Evolutionary conservation across 2,329 filamentous ascomycete genomes (phyloP), one percentile per base, ranked within the genome.

Genomic region (Fusarium liriodendri): DNA sequence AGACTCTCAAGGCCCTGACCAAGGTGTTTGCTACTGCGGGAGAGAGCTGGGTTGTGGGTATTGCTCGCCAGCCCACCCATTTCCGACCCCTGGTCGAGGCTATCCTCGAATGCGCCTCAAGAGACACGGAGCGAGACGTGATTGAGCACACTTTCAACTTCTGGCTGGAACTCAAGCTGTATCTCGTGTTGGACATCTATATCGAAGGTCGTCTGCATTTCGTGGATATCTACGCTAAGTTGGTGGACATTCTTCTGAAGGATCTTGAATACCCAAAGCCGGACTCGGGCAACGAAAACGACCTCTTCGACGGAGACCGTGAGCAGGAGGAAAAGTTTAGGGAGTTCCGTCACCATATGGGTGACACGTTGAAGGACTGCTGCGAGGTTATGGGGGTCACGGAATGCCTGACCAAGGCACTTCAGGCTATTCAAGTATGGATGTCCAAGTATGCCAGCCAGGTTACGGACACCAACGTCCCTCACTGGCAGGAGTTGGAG

Each of bases 111-210:
- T 98, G 95, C 79, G 95, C 94, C 70, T 90, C 93, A 13, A 90
- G 93, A 75, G 97, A 99, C 82, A 92, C 91, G 80, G 96, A 98
- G 63, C 91, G 93, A 71, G 97, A 99, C 75, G 95, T 95, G 6
- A 95, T 99, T 72, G 94, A 95, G 63, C 91, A 97, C 78, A 99
- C 97, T 0, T 99, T 99, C 84, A 91, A 91, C 76, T 98, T 99
- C 85, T 99, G 97, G 97, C 98, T 97, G 81, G 97, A 99, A 80
- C 89, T 99, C 55, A 99, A 99, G 86, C 95, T 98, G 82, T 98
- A 97, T 81, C 88, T 99, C 57, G 95, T 95, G 2, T 84, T 99
- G 62, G 96, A 98, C 38, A 93, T 93, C 75, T 99, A 98, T 81
- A 93, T 94, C 61, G 89, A 95, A 77, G 93, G 95, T 45, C 91